Conservation (phyloP, 768 basidiomycete genomes). For the Cyathus striatus region DNA sequence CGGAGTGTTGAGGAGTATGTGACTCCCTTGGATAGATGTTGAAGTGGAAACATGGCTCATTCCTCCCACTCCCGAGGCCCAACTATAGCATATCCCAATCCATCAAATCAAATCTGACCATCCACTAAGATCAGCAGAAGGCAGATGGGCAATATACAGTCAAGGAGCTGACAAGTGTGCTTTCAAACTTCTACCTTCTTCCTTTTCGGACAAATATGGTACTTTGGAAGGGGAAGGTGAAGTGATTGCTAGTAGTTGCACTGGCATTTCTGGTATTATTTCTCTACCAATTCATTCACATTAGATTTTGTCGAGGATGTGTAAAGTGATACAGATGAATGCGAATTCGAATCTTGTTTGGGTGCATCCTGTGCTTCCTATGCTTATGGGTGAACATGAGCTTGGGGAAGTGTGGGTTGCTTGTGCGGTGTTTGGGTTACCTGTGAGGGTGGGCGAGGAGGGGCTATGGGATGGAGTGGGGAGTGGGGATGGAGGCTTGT, state of each 20-base stretch:
- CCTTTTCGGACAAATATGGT: conserved; percentile 35
- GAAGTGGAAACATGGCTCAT: conserved; percentile 73
- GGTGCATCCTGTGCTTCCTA: conserved; percentile 63
- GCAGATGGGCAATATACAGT: conserved; percentile 67
- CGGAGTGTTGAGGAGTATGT: conserved; percentile 59
- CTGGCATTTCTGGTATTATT: conserved; percentile 59
- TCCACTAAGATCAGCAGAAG: conserved; percentile 57
- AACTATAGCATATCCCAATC: conserved; percentile 66
- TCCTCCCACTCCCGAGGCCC: conserved; percentile 51
- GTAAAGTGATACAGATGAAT: conserved; percentile 54
- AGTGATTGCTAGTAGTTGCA: conserved; percentile 50
- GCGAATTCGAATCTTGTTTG: conserved; percentile 71
- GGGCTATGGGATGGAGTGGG: too few species aligned
- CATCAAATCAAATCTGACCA: conserved; percentile 55
- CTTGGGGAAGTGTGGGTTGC: conserved; percentile 49
- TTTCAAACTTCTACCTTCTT: conserved; percentile 48
- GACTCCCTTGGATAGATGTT: conserved; percentile 73
- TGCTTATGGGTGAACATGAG: conserved; percentile 45
- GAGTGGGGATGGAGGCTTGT: too few species aligned
- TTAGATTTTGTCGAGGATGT: conserved; percentile 18
- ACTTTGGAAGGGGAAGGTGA: conserved; percentile 42
- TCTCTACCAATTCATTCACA: too few species aligned
- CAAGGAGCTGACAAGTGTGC: conserved; percentile 58
- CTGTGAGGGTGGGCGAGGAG: too few species aligned
- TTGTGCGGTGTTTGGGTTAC: conserved; percentile 62